phyloP scores from a whole-genome alignment of 768 basidiomycete species.

The Austroboletus eburneus region DNA sequence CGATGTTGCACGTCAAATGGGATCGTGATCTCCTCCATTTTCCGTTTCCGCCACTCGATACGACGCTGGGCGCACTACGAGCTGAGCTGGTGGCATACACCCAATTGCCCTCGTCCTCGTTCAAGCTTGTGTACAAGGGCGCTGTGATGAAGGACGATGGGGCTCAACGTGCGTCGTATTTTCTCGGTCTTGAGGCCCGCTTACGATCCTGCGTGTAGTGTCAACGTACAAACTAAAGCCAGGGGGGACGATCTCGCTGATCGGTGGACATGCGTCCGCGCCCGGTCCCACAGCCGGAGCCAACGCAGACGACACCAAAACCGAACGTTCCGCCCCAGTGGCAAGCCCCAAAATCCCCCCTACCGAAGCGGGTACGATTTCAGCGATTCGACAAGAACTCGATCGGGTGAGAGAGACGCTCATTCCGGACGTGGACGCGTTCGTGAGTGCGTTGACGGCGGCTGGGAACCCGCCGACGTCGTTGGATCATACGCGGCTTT shows the following conservation, averaged over 20 bases:
- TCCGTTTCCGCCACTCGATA: conserved; percentile 52
- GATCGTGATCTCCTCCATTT: conserved; percentile 47
- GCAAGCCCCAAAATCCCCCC: conserved; percentile 12
- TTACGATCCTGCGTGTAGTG: conserved; percentile 36
- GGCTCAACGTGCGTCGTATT: conserved; percentile 48
- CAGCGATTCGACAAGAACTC: conserved; percentile 37
- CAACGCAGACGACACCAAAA: background rate
- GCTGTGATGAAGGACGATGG: conserved; percentile 86
- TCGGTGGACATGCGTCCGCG: conserved; percentile 42
- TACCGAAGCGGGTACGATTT: conserved; percentile 38
- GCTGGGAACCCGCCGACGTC: conserved; percentile 8
- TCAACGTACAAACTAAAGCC: conserved; percentile 70
- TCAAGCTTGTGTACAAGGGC: conserved; percentile 88
- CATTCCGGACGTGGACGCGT: conserved; percentile 51
- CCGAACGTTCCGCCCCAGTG: background rate
- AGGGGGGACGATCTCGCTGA: conserved; percentile 66
- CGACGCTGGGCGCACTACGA: conserved; percentile 57
- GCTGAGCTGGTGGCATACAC: conserved; percentile 68
- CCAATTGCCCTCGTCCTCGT: conserved; percentile 59
- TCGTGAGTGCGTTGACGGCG: conserved; percentile 42
- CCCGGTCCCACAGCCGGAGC: too few relatives aligned
- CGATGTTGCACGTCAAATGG: conserved; percentile 48
- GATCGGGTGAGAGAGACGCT: conserved; percentile 50
- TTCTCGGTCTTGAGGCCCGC: conserved; percentile 1
- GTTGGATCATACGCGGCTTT: conserved; percentile 54